Percentiles rank a stretch among this genome's conserved stretches.
phyloP scores from a whole-genome alignment of 1,284 basidiomycete genomes.

The Melampsora americana region DNA sequence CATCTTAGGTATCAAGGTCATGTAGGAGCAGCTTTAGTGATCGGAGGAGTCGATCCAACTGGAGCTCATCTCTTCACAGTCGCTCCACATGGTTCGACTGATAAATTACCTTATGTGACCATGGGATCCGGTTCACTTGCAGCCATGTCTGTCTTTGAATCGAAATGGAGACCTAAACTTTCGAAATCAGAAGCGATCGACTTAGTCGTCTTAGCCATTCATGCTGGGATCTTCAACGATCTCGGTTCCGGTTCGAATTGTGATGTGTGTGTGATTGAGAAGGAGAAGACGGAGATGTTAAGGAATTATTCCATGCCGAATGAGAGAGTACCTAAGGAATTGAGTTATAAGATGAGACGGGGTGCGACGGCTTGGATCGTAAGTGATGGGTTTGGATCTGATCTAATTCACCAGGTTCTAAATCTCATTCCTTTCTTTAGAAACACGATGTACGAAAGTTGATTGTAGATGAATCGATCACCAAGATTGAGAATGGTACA shows the following conservation, averaged over 20 bases:
- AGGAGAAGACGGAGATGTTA: conserved; percentile 73
- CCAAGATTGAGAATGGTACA: conserved; percentile 20
- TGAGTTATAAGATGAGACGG: conserved; percentile 74
- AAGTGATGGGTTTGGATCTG: conserved; percentile 2
- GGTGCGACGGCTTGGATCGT: conserved; percentile 69
- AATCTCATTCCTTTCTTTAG: conserved; percentile 7
- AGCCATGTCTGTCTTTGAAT: conserved; percentile 98
- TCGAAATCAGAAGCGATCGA: conserved; percentile 74
- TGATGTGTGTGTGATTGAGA: conserved; percentile 84
- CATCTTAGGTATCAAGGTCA: conserved; percentile 78
- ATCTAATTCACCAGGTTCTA: too few relatives aligned
- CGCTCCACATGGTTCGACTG: conserved; percentile 93
- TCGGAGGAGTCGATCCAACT: conserved; percentile 91
- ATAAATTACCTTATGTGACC: conserved; percentile 97
- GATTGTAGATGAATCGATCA: conserved; percentile 35
- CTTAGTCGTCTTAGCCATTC: conserved; percentile 81
- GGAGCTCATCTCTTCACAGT: conserved; percentile 96
- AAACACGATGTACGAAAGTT: conserved; percentile 42
- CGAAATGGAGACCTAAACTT: conserved; percentile 77
- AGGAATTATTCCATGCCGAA: conserved; percentile 72
- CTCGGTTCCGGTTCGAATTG: conserved; percentile 95
- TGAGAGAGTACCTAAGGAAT: conserved; percentile 72
- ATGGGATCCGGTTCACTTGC: conserved; percentile 96
- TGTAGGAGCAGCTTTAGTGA: conserved; percentile 88
- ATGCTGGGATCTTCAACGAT: conserved; percentile 98